Conservation (phyloP, 805 yeast genomes). For the Candida ascalaphidarum region DNA sequence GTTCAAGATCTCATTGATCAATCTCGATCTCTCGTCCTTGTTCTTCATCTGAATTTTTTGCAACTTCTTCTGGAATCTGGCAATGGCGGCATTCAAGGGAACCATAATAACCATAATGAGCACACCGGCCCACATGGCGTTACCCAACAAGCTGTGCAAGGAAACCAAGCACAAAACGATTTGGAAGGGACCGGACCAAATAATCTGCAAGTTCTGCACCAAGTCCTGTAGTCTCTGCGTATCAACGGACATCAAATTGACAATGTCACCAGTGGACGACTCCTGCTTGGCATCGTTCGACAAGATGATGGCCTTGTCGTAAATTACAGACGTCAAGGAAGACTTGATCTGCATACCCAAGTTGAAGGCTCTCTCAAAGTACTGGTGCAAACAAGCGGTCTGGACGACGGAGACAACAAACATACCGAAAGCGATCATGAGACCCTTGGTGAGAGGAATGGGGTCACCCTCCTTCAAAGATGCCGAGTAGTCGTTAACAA, state of each 20-base stretch:
- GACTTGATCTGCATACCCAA: constrained; percentile 72
- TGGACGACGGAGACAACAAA: constrained; percentile 69
- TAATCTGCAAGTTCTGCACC: constrained; percentile 65
- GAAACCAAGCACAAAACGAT: constrained; percentile 67
- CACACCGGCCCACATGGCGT: constrained; percentile 96
- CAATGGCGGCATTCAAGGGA: constrained; percentile 68
- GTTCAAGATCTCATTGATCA: constrained; percentile 80
- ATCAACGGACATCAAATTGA: constrained; percentile 90
- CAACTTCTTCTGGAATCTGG: constrained; percentile 56
- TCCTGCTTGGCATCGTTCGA: constrained; percentile 65
- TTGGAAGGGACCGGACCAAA: constrained; percentile 95
- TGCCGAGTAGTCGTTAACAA: constrained; percentile 30
- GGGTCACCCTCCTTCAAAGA: constrained; percentile 28
- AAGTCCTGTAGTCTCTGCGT: constrained; percentile 82
- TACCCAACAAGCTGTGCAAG: constrained; percentile 65
- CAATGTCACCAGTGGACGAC: constrained; percentile 86
- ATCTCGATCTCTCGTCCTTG: constrained; percentile 87
- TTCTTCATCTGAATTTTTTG: constrained; percentile 83
- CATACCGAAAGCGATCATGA: constrained; percentile 70
- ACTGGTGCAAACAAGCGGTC: constrained; percentile 70
- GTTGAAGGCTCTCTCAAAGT: constrained; percentile 66
- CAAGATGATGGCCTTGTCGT: constrained; percentile 57
- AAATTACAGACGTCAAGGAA: constrained; percentile 57
- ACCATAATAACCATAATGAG: constrained; percentile 66
- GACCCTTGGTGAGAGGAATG: constrained; percentile 63